These are phyloP conservation scores for Artemisia annua DNA, from an alignment of 129 eudicot species.

Conservation along the genomic window DNA sequence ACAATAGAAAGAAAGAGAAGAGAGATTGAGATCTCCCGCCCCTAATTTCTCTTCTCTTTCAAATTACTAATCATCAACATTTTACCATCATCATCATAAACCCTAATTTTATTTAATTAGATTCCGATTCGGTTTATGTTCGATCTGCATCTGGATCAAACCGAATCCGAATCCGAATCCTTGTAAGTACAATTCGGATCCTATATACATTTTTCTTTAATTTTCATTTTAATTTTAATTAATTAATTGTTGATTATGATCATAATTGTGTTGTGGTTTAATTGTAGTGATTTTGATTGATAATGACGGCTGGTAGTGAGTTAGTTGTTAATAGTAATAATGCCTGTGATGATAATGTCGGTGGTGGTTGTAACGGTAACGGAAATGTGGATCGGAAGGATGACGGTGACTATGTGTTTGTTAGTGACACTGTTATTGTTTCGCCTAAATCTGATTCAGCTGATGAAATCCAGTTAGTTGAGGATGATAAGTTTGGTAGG, in stretches of 20 bases:
- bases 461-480: too few species aligned
- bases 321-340: slow-evolving; percentile 24
- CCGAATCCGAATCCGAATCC: slow-evolving; percentile 29
- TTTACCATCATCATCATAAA: slow-evolving; percentile 12
- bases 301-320: slow-evolving; percentile 51
- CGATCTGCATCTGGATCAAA: slow-evolving; percentile 40
- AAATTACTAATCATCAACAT: background rate
- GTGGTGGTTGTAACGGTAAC: slow-evolving; percentile 28
- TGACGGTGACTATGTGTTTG: slow-evolving; percentile 39
- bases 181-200: slow-evolving; percentile 40
- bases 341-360: slow-evolving; percentile 30
- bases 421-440: slow-evolving; percentile 21
- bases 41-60: slow-evolving; percentile 24
- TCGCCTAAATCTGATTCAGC: slow-evolving; percentile 22
- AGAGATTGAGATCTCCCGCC: slow-evolving; percentile 32
- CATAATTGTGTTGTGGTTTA: too few species aligned
- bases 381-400: slow-evolving; percentile 38
- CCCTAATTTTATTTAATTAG: slow-evolving; percentile 19
- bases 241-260: slow-evolving; percentile 10
- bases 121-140: slow-evolving; percentile 41
- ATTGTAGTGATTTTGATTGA: slow-evolving; percentile 35
- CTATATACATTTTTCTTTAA: background rate
- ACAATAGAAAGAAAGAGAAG: background rate
- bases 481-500: slow-evolving; percentile 16
- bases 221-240: background rate